A percentile compares a stretch with the other conserved stretches of the same genome.
These are phyloP conservation scores for Raphidocelis subcapitata DNA, from an alignment of 139 green algal genomes.

Conservation along the genomic window DNA sequence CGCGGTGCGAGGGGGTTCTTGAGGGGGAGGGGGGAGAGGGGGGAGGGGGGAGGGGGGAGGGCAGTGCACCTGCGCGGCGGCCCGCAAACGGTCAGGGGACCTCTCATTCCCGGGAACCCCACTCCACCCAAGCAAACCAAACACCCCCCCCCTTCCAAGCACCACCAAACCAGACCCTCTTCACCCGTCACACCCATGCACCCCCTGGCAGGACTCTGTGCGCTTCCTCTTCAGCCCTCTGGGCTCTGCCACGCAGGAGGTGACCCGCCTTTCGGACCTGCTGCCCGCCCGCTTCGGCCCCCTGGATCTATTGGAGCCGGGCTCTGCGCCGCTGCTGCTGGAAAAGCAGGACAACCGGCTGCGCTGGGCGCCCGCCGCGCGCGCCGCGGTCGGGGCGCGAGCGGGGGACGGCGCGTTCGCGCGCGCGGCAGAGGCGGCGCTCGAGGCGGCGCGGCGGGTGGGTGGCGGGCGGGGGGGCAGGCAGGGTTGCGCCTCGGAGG, in stretches of 20 bases:
- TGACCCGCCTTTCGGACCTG: slow-evolving; percentile 10
- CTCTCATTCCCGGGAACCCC: too few species aligned
- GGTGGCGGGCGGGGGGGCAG: not conserved
- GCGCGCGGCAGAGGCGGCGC: slow-evolving; percentile 7
- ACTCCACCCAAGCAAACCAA: too few species aligned
- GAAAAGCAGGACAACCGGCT: slow-evolving; percentile 63
- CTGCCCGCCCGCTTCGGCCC: slow-evolving; percentile 63
- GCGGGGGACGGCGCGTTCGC: not conserved
- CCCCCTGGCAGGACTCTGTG: slow-evolving; percentile 57
- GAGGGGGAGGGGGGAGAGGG: not conserved
- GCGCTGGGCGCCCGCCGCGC: slow-evolving; percentile 10
- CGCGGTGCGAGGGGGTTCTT: too few species aligned
- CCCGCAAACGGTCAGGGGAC: too few species aligned
- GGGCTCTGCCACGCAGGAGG: not conserved
- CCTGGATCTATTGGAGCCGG: slow-evolving; percentile 48
- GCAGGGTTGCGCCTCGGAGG: too few species aligned
- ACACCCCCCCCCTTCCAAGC: too few species aligned
- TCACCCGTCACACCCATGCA: too few species aligned
- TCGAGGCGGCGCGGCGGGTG: slow-evolving; percentile 12
- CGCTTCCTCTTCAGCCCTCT: slow-evolving; percentile 58
- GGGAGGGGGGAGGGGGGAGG: not conserved
- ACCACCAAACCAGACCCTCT: too few species aligned
- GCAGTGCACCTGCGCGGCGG: too few species aligned
- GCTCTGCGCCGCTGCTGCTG: slow-evolving; percentile 64
- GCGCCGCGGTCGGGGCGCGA: not conserved